Conservation (phyloP, 768 basidiomycete genomes). For the Lepiota venenata region DNA sequence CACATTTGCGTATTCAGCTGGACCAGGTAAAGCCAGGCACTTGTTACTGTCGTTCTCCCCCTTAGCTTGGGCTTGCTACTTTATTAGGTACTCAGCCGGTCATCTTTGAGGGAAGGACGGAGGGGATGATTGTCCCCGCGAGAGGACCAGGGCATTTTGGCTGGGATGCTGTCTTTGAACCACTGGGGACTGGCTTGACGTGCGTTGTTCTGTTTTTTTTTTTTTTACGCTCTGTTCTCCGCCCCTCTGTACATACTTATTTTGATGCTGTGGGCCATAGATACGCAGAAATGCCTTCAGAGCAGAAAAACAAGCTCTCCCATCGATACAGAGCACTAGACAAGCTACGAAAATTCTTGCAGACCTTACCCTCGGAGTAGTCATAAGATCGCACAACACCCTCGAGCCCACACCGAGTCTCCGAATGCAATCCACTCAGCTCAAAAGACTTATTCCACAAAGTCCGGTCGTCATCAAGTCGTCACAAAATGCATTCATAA, state of each 20-base stretch:
- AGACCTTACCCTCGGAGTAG: conserved; percentile 17
- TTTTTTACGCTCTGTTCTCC: too few species aligned
- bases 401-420: too few species aligned
- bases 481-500: not conserved
- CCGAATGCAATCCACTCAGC: too few species aligned
- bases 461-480: not conserved
- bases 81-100: conserved; percentile 60
- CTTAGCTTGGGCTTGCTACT: not conserved
- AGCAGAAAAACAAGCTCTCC: conserved; percentile 68
- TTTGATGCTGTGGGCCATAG: conserved; percentile 32
- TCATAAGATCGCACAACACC: too few species aligned
- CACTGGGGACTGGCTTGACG: conserved; percentile 74
- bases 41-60: not conserved
- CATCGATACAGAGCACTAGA: conserved; percentile 74
- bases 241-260: too few species aligned
- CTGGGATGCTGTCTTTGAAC: conserved; percentile 89
- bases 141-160: conserved; percentile 80
- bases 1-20: conserved; percentile 92
- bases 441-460: too few species aligned
- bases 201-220: too few species aligned
- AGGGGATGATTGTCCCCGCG: conserved; percentile 86
- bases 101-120: conserved; percentile 76
- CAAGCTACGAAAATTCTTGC: conserved; percentile 55
- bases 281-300: conserved; percentile 73
- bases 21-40: conserved; percentile 46